A percentile compares a stretch with the other conserved stretches of the same genome.
phyloP scores from a whole-genome alignment of 371 early-diverging fungal species.

The Synchytrium microbalum region DNA sequence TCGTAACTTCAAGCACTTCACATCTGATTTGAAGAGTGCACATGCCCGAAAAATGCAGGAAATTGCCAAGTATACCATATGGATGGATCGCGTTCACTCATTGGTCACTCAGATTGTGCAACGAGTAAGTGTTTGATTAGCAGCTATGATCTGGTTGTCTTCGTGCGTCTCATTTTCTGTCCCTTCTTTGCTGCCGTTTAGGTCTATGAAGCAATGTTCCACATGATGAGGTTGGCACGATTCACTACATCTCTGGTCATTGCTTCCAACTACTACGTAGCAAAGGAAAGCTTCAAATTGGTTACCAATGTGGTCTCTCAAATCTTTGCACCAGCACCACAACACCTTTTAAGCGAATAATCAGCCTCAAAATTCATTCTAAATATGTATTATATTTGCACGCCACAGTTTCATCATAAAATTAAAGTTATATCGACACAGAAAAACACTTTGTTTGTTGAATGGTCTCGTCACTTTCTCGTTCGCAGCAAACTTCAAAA shows the following conservation, averaged over 20 bases:
- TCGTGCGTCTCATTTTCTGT: too few species aligned
- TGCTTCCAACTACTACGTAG: conserved; percentile 38
- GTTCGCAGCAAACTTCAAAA: too few species aligned
- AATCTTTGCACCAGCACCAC: background rate
- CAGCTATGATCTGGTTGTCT: too few species aligned
- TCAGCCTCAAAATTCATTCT: too few species aligned
- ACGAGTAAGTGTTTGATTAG: background rate
- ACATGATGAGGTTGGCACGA: conserved; percentile 33
- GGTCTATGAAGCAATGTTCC: conserved; percentile 33
- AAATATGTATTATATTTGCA: too few species aligned
- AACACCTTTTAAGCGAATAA: background rate
- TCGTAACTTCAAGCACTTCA: conserved; percentile 35
- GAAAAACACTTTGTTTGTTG: too few species aligned
- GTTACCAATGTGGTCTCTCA: conserved; percentile 18
- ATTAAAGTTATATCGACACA: too few species aligned
- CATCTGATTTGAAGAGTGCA: conserved; percentile 30
- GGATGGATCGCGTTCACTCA: conserved; percentile 34
- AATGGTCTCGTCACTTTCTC: too few species aligned
- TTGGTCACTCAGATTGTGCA: conserved; percentile 31
- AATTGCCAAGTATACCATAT: conserved; percentile 28
- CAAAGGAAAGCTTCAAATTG: conserved; percentile 30
- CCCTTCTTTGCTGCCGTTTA: too few species aligned
- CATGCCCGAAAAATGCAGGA: conserved; percentile 28
- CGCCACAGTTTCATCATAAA: too few species aligned
- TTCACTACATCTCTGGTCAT: conserved; percentile 35